Evolutionary conservation across 75 land plant genomes (phyloP).

Genomic region (Pinus taeda): DNA sequence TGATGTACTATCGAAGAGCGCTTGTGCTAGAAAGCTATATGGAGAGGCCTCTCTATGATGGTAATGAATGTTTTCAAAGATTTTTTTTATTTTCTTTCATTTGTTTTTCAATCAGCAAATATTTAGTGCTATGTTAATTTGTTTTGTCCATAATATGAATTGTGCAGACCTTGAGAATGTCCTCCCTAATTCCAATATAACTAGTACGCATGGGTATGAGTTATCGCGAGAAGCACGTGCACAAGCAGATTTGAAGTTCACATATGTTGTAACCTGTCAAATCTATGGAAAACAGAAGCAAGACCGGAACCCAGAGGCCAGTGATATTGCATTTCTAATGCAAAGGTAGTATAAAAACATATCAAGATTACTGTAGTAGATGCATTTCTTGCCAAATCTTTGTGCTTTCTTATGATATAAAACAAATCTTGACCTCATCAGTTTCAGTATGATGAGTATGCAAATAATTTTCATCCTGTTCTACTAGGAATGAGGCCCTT

Average conservation of each 20-base stretch:
- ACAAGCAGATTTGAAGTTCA: slow-evolving; percentile 91
- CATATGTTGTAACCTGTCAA: slow-evolving; percentile 97
- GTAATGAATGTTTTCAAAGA: slow-evolving; percentile 18
- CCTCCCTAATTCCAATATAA: slow-evolving; percentile 8
- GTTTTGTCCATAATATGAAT: neutral
- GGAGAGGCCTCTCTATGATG: slow-evolving; percentile 53
- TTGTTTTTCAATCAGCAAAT: neutral
- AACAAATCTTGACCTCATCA: neutral
- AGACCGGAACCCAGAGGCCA: slow-evolving; percentile 80
- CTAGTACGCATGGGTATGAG: slow-evolving; percentile 48
- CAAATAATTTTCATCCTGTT: neutral
- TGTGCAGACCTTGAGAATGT: slow-evolving; percentile 40
- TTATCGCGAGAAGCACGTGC: slow-evolving; percentile 76
- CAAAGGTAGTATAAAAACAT: slow-evolving; percentile 41
- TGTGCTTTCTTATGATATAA: neutral
- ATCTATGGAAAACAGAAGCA: slow-evolving; percentile 96
- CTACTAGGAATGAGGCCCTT: slow-evolving; percentile 82
- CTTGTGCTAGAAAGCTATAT: slow-evolving; percentile 82
- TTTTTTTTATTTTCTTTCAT: neutral
- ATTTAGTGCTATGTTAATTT: neutral
- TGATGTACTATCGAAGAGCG: slow-evolving; percentile 99
- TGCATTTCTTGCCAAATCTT: neutral
- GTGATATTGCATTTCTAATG: slow-evolving; percentile 89
- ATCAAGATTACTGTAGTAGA: neutral
- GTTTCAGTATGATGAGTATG: neutral